Evolutionary conservation across 2,329 filamentous ascomycete genomes (phyloP).

Genomic region (Fusarium sp.): DNA sequence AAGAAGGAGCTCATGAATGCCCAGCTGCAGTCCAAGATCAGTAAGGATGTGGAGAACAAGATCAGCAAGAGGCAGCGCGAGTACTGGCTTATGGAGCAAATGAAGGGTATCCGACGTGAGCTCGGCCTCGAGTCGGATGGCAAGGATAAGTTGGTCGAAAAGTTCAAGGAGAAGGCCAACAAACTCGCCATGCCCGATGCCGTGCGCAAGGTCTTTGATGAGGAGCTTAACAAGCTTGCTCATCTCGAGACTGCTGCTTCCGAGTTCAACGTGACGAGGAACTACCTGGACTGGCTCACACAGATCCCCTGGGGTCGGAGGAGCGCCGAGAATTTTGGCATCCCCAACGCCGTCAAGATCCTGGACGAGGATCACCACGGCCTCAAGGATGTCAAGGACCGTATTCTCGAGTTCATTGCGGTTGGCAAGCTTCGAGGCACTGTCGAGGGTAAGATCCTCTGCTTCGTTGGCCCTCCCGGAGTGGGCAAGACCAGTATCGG

Average conservation of each 20-base stretch:
- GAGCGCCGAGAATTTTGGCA: conserved; percentile 95
- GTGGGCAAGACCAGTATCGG: conserved; percentile 99
- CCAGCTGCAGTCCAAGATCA: conserved; percentile 94
- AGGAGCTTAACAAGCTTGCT: conserved; percentile 95
- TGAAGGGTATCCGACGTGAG: conserved; percentile 97
- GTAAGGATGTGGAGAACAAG: conserved; percentile 95
- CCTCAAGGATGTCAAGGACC: conserved; percentile 96
- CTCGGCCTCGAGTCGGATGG: conserved; percentile 96
- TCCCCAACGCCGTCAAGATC: conserved; percentile 87
- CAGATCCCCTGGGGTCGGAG: conserved; percentile 97
- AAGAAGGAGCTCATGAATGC: conserved; percentile 99
- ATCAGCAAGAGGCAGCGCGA: conserved; percentile 97
- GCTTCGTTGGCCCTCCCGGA: conserved; percentile 95
- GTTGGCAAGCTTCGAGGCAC: conserved; percentile 96
- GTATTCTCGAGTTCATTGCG: conserved; percentile 97
- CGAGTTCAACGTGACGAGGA: conserved; percentile 97
- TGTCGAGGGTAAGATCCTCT: conserved; percentile 97
- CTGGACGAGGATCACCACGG: conserved; percentile 97
- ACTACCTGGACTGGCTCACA: conserved; percentile 98
- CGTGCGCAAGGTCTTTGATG: conserved; percentile 97
- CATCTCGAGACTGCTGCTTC: conserved; percentile 95
- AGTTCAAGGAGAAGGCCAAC: conserved; percentile 92
- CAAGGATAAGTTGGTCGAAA: conserved; percentile 97
- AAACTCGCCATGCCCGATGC: conserved; percentile 97
- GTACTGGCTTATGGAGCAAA: conserved; percentile 99